Conservation (phyloP, 1,284 basidiomycete genomes). For the Moniliella sp. region DNA sequence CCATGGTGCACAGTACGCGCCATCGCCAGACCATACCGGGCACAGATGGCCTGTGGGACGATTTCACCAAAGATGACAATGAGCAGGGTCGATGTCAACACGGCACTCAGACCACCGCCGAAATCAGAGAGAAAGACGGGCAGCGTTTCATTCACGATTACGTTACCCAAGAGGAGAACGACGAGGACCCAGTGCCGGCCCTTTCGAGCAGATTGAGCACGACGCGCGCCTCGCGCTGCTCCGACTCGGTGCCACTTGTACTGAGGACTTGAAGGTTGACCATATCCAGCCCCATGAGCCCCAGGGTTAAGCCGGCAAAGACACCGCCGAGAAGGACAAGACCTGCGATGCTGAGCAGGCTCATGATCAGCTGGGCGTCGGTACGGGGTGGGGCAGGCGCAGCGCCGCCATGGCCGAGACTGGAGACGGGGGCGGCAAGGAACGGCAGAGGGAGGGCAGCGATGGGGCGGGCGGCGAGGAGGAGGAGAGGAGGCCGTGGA, state of each 20-base stretch:
- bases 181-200: conserved; percentile 77
- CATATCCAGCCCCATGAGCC: conserved; percentile 81
- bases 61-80: conserved; percentile 38
- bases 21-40: conserved; percentile 75
- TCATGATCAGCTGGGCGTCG: conserved; percentile 12
- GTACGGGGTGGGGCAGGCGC: conserved; percentile 6
- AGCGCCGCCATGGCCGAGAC: too few relatives aligned
- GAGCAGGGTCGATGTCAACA: conserved; percentile 24
- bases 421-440: too few relatives aligned
- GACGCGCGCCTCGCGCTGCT: conserved; percentile 35
- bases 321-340: conserved; percentile 35
- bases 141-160: conserved; percentile 42
- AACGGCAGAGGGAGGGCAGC: too few relatives aligned
- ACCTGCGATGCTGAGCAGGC: conserved; percentile 15
- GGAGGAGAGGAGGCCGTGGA: too few relatives aligned
- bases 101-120: conserved; percentile 24
- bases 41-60: conserved; percentile 44
- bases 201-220: conserved; percentile 47
- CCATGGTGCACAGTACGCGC: conserved; percentile 67
- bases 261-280: conserved; percentile 68
- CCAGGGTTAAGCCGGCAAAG: conserved; percentile 51
- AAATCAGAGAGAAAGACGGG: conserved; percentile 33
- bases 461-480: too few relatives aligned
- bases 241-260: conserved; percentile 50
- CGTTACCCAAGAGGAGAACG: conserved; percentile 64